phyloP scores from a whole-genome alignment of 2,329 filamentous ascomycete species.

The Ophiocordyceps robertsii region DNA sequence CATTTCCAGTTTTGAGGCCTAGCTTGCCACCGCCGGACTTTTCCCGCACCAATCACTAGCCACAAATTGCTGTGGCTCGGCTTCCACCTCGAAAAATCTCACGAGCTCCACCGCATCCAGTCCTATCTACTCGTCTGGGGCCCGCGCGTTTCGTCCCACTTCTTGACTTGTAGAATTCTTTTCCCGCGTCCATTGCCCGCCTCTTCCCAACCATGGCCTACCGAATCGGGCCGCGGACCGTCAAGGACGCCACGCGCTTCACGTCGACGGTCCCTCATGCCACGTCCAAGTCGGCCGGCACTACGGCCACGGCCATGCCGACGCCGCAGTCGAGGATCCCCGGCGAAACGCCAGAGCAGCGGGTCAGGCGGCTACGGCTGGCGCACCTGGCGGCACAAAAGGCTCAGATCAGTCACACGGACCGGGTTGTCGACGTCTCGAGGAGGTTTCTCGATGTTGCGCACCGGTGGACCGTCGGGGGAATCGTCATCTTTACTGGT shows the following conservation, averaged over 20 bases:
- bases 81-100: conserved; percentile 20
- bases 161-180: neutral
- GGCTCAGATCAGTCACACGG: conserved; percentile 39
- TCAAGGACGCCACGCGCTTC: conserved; percentile 67
- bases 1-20: neutral
- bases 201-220: conserved; percentile 20
- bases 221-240: conserved; percentile 47
- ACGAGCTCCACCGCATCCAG: conserved; percentile 1
- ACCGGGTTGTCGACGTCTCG: conserved; percentile 33
- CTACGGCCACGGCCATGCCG: conserved; percentile 16
- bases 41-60: conserved; percentile 20
- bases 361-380: conserved; percentile 53
- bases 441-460: conserved; percentile 40
- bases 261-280: conserved; percentile 45
- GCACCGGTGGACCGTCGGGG: conserved; percentile 40
- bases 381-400: conserved; percentile 54
- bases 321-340: conserved; percentile 16
- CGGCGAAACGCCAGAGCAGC: conserved; percentile 54
- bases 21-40: conserved; percentile 17
- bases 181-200: neutral
- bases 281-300: conserved; percentile 40
- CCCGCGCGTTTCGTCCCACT: neutral
- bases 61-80: conserved; percentile 11
- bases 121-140: conserved; percentile 1
- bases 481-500: conserved; percentile 45